Evolutionary conservation across 169 alveolate genomes (phyloP), one percentile per base, ranked within the genome.

Genomic region (Plasmodium relictum): DNA sequence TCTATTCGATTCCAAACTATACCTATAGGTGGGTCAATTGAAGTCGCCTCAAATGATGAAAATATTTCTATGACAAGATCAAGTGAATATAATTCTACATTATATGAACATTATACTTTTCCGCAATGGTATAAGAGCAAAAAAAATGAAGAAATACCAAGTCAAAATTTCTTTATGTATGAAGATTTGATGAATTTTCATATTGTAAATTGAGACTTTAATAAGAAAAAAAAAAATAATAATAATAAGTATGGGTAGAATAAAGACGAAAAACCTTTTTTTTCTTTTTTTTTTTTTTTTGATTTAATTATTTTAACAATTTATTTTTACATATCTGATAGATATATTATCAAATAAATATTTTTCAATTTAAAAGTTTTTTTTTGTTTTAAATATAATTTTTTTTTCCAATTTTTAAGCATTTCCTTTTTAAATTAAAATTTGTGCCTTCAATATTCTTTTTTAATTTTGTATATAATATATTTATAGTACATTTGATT

Each of bases 1-100:
- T 78, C 89, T 2, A 78, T 78, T 16, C 65, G 89, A 20, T 78
- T 78, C 63, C 89, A 78, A 78, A 78, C 89, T 5, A 78, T 78
- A 12, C 78, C 89, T 5, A 78, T 78, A 39, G 89, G 89, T 52
- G 89, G 89, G 0, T 78, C 89, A 8, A 62, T 78, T 20, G 89
- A 78, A 24, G 68, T 78, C 0, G 63, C n/a, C 6, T 63, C 89
- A 10, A 78, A 78, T 24, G 66, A 71, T 39, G 42, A 74, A 24
- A 74, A 52, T 54, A 78, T 78, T 8, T 78, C 89, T 10, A 78
- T 78, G 89, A 78, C 89, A 6, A 48, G 89, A 56, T 78, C 89
- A 0, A 50, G 66, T 50, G 89, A 78, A 65, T 65, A 78, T 63
- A 78, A 65, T 65, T 24, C 89, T 42, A 56, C 73, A 22, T n/a